phyloP scores from a whole-genome alignment of 768 basidiomycete species.

The Lactarius psammicola region DNA sequence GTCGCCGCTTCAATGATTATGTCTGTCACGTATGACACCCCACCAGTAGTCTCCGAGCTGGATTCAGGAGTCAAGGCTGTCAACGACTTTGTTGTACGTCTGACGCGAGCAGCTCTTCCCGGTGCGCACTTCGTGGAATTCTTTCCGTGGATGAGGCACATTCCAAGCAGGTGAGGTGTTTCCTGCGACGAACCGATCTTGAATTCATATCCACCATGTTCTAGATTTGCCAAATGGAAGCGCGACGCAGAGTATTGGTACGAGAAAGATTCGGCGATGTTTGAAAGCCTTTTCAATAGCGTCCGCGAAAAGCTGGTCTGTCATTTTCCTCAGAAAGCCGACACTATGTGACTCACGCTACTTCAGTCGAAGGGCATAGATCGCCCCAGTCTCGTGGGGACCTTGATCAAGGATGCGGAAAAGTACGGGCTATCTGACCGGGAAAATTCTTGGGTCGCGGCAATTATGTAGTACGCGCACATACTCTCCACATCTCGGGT shows the following conservation, averaged over 20 bases:
- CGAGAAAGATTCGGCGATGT: conserved; percentile 7
- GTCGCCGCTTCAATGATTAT: conserved; percentile 13
- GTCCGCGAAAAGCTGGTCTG: conserved; percentile 3
- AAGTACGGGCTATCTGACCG: background rate
- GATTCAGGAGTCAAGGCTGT: background rate
- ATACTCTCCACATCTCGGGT: background rate
- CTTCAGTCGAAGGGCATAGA: background rate
- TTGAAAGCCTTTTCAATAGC: conserved; percentile 5
- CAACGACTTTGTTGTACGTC: background rate
- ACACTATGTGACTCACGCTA: background rate
- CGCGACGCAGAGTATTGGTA: conserved; percentile 10
- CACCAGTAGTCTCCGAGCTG: background rate
- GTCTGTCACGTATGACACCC: conserved; percentile 18
- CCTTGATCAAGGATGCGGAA: background rate
- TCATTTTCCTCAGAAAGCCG: background rate
- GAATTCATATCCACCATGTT: too few species aligned
- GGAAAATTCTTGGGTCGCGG: conserved; percentile 1
- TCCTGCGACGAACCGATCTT: background rate
- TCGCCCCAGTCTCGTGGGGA: background rate
- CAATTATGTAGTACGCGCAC: conserved; percentile 5
- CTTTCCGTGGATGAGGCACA: conserved; percentile 18
- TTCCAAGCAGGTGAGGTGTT: conserved; percentile 1
- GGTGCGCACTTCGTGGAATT: conserved; percentile 17
- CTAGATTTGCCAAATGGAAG: conserved; percentile 20
- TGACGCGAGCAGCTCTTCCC: background rate